Conservation (phyloP, 768 basidiomycete species). For the Fomitopsis pulvina region DNA sequence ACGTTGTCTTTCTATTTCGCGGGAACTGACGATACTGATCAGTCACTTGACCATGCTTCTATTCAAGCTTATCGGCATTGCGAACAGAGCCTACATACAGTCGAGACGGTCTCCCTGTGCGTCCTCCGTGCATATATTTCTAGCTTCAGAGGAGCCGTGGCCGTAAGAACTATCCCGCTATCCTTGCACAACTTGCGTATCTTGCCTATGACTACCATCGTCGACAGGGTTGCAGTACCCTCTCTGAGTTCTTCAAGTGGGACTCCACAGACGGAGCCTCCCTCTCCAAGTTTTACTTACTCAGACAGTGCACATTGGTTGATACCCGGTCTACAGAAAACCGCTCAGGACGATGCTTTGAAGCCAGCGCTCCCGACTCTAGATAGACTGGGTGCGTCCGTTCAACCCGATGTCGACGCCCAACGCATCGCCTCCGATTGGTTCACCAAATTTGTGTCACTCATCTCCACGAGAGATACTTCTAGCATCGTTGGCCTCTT, state of each 20-base stretch:
- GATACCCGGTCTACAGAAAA: conserved; percentile 6
- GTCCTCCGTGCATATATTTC: too few relatives aligned
- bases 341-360: background rate
- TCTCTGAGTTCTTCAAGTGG: background rate
- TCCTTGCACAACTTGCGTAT: too few relatives aligned
- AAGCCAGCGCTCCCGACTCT: conserved; percentile 22
- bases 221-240: background rate
- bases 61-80: too few relatives aligned
- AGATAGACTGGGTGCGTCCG: conserved; percentile 18
- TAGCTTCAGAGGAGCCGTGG: too few relatives aligned
- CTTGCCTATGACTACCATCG: background rate
- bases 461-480: conserved; percentile 27
- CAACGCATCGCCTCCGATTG: conserved; percentile 31
- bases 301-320: too few relatives aligned
- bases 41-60: too few relatives aligned
- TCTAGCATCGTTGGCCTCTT: conserved; percentile 28
- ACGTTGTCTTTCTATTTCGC: too few relatives aligned
- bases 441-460: conserved; percentile 33
- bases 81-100: too few relatives aligned
- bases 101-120: too few relatives aligned
- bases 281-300: background rate
- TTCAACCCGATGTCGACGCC: conserved; percentile 28
- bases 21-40: too few relatives aligned
- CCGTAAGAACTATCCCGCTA: too few relatives aligned
- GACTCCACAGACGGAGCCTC: background rate